Evolutionary conservation across 1,284 basidiomycete genomes (phyloP).

Genomic region (Mycena citricolor): DNA sequence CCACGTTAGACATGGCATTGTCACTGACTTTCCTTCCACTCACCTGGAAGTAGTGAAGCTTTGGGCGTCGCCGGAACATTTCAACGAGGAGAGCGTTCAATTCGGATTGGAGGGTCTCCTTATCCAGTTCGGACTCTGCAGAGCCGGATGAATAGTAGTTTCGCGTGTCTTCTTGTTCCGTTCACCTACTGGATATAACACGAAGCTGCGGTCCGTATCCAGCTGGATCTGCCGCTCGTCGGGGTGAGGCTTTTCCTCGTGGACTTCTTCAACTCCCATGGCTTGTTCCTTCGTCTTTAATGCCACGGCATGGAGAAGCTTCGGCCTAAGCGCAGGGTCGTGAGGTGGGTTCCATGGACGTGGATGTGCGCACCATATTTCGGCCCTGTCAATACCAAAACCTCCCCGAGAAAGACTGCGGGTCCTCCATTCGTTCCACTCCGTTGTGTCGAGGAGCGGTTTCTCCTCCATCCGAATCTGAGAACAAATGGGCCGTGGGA

Average conservation of each 20-base stretch:
- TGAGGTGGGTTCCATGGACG: not conserved
- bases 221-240: conserved; percentile 85
- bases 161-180: conserved; percentile 15
- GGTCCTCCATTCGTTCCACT: conserved; percentile 51
- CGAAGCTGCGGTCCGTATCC: conserved; percentile 88
- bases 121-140: conserved; percentile 32
- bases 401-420: conserved; percentile 59
- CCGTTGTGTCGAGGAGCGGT: conserved; percentile 14
- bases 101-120: conserved; percentile 59
- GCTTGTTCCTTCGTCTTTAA: conserved; percentile 8
- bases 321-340: conserved; percentile 39
- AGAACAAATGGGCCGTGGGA: not conserved
- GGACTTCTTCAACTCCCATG: conserved; percentile 14
- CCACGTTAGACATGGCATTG: not conserved
- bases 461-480: conserved; percentile 12
- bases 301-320: conserved; percentile 38
- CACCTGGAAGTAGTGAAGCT: conserved; percentile 85
- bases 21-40: conserved; percentile 19
- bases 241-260: conserved; percentile 44
- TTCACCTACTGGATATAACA: conserved; percentile 84
- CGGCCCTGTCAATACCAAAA: conserved; percentile 54
- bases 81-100: conserved; percentile 75
- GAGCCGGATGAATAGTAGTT: conserved; percentile 13
- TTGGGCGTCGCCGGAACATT: conserved; percentile 71
- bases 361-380: conserved; percentile 53